Evolutionary conservation across 352 stramenopile genomes (phyloP).

Genomic region (Phytophthora ohioensis): DNA sequence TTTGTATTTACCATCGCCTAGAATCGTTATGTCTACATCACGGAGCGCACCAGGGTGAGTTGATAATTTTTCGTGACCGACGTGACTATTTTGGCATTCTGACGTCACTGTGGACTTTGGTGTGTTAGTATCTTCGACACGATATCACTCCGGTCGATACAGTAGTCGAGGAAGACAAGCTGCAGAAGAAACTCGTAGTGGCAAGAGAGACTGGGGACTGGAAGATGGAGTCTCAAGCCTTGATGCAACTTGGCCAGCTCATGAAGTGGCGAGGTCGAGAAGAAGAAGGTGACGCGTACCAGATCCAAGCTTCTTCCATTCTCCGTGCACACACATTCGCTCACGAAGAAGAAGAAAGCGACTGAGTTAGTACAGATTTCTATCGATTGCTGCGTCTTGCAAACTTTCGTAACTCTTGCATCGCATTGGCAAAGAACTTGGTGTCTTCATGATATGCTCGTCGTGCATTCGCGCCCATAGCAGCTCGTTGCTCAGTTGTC

Average conservation of each 20-base stretch:
- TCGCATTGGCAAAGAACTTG: conserved; percentile 52
- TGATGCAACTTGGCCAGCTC: conserved; percentile 77
- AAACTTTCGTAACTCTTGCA: conserved; percentile 47
- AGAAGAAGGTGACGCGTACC: conserved; percentile 56
- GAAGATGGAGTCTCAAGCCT: conserved; percentile 68
- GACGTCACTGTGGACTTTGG: neutral
- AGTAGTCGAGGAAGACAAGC: conserved; percentile 77
- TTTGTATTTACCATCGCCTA: conserved; percentile 13
- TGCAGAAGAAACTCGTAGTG: conserved; percentile 59
- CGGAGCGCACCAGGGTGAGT: conserved; percentile 69
- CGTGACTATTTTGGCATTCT: neutral
- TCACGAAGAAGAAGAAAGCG: conserved; percentile 37
- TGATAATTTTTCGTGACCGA: neutral
- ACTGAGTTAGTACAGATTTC: conserved; percentile 5
- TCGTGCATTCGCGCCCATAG: conserved; percentile 34
- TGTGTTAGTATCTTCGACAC: conserved; percentile 69
- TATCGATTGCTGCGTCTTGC: conserved; percentile 25
- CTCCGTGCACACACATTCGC: conserved; percentile 65
- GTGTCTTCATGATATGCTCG: conserved; percentile 58
- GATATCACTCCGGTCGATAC: conserved; percentile 76
- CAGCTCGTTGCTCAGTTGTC: conserved; percentile 39
- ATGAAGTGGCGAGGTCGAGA: conserved; percentile 77
- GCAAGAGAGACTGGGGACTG: conserved; percentile 57
- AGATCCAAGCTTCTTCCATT: conserved; percentile 62
- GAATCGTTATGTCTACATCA: conserved; percentile 83